Conservation (phyloP, 306 rosid genomes). For the Fagus crenata region DNA sequence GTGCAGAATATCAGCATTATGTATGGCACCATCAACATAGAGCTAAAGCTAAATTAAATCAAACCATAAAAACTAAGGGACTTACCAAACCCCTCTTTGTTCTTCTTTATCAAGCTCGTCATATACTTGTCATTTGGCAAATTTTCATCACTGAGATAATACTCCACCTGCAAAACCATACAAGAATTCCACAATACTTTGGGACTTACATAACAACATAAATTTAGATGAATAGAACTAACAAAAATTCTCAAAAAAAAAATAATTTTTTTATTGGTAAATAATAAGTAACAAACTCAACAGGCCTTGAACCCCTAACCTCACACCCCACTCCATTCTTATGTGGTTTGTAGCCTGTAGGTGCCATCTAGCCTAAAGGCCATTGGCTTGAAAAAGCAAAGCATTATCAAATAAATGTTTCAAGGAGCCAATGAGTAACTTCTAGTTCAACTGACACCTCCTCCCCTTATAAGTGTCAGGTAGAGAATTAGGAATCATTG, state of each 20-base stretch:
- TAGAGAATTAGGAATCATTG: no score
- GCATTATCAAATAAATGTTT: background rate
- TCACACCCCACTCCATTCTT: slow-evolving; percentile 3
- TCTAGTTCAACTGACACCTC: no score
- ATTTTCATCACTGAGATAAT: slow-evolving; percentile 88
- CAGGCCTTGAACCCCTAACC: background rate
- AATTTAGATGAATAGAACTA: background rate
- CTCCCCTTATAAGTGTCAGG: no score
- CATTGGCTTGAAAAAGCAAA: background rate
- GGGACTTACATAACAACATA: background rate
- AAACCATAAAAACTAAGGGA: background rate
- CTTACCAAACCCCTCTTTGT: slow-evolving; percentile 92
- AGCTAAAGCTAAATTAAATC: background rate
- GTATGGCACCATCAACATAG: background rate
- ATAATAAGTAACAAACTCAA: background rate
- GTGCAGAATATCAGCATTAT: background rate
- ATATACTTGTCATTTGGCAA: slow-evolving; percentile 66
- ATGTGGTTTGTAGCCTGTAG: background rate
- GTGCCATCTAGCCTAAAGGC: background rate
- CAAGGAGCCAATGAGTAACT: background rate
- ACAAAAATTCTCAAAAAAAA: background rate
- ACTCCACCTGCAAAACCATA: slow-evolving; percentile 75
- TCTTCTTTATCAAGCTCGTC: slow-evolving; percentile 62
- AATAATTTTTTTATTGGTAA: background rate
- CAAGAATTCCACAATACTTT: background rate